These are phyloP conservation scores for Penicillium lagena DNA, from an alignment of 495 filamentous ascomycete genomes.

Conservation along the genomic window DNA sequence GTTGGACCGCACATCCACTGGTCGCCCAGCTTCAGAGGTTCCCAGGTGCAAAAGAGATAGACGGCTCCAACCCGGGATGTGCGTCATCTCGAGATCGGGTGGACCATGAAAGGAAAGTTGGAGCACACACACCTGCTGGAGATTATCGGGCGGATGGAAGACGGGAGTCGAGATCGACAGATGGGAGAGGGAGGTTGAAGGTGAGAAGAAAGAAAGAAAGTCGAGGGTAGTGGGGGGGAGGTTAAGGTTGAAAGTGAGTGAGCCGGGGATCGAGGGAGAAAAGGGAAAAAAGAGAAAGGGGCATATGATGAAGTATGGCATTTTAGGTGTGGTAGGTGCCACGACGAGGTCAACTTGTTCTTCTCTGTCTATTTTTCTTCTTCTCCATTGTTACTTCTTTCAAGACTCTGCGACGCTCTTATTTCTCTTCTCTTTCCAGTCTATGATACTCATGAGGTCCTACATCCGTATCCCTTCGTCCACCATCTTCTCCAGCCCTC, in stretches of 20 bases:
- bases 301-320: slow-evolving; percentile 3
- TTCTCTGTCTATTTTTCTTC: slow-evolving; percentile 18
- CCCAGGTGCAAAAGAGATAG: neutral
- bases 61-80: neutral
- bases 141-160: neutral
- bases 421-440: neutral
- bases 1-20: too few relatives aligned
- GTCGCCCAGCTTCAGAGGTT: neutral
- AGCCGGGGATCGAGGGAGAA: neutral
- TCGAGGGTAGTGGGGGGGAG: slow-evolving; percentile 2
- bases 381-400: neutral
- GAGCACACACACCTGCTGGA: neutral
- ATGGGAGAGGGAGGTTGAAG: neutral
- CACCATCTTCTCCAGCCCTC: neutral
- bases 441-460: neutral
- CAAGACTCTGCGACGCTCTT: neutral
- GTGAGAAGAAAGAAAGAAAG: neutral
- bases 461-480: neutral
- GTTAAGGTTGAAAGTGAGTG: neutral
- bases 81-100: neutral
- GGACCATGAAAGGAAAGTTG: slow-evolving; percentile 2
- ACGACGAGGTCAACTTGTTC: slow-evolving; percentile 3
- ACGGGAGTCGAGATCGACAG: neutral
- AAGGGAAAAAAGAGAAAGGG: slow-evolving; percentile 7
- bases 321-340: slow-evolving; percentile 28